Conservation (phyloP, 2,329 filamentous ascomycete species). For the Lecanicillium sp. region DNA sequence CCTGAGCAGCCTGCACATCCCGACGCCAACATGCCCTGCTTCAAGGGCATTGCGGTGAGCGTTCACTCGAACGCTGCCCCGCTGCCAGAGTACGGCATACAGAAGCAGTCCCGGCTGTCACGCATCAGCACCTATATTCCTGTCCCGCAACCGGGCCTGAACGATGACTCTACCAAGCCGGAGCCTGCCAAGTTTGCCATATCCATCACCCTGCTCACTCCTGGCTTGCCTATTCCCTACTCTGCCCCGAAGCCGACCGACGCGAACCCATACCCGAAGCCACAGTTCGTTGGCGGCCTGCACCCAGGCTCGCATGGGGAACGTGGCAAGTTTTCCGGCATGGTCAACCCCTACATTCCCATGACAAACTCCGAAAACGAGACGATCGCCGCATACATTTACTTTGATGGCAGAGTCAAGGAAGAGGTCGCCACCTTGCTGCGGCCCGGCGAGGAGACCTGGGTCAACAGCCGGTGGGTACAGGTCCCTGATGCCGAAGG, state of each 20-base stretch:
- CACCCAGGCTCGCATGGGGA: slow-evolving; percentile 42
- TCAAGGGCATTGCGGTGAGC: slow-evolving; percentile 97
- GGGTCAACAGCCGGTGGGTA: slow-evolving; percentile 98
- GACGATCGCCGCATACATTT: slow-evolving; percentile 97
- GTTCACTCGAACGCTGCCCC: slow-evolving; percentile 79
- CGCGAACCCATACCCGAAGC: slow-evolving; percentile 70
- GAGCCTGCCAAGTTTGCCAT: slow-evolving; percentile 97
- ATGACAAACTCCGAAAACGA: slow-evolving; percentile 91
- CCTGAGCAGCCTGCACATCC: not conserved
- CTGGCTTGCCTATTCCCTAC: slow-evolving; percentile 83
- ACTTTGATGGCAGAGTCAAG: slow-evolving; percentile 91
- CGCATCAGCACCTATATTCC: slow-evolving; percentile 97
- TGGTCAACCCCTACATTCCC: slow-evolving; percentile 80
- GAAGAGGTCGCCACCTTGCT: slow-evolving; percentile 95
- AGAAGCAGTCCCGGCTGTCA: slow-evolving; percentile 83
- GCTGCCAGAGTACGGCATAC: slow-evolving; percentile 86
- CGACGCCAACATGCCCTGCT: slow-evolving; percentile 70
- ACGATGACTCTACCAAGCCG: slow-evolving; percentile 57
- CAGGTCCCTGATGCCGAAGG: slow-evolving; percentile 86
- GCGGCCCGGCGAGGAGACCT: slow-evolving; percentile 90
- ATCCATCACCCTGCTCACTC: slow-evolving; percentile 90
- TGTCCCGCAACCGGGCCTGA: slow-evolving; percentile 77
- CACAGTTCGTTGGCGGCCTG: slow-evolving; percentile 71
- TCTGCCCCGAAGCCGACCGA: slow-evolving; percentile 75
- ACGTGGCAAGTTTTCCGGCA: slow-evolving; percentile 38